Evolutionary conservation across 2,329 filamentous ascomycete species (phyloP), one percentile per base, ranked within the genome.

Genomic region (Tolypocladium pustulatum): DNA sequence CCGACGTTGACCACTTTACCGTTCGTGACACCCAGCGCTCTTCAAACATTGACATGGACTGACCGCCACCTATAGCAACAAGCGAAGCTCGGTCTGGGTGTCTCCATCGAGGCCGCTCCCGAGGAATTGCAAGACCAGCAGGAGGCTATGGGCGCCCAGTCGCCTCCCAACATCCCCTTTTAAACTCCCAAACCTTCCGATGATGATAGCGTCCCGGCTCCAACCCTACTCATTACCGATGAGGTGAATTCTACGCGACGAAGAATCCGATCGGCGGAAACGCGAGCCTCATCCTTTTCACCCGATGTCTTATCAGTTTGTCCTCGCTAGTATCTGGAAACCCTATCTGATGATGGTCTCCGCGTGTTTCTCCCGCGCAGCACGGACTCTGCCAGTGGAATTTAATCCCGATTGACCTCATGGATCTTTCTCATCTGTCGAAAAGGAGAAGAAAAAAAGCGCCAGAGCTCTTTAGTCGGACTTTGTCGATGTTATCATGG

Each of bases 1-100:
- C 92, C 65, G 94, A 97, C 72, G 90, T 99, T 70, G 94, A 99
- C 76, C 93, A 99, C 77, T 85, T 87, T 68, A 92, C 92, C 80
- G 94, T 97, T 83, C 73, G 90, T 81, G n/a, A 53, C 30, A 30
- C 54, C 53, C 41, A 5, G 40, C 3, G 15, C 37, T 43, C 46
- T 17, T 34, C 41, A 43, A 12, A n/a, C 27, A 27, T 34, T 13
- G 40, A 54, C 53, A 61, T 72, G 75, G 65, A 76, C 65, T 61
- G 25, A 61, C 43, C 40, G n/a, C 13, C 51, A 13, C 52, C 30
- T 58, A 57, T 67, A 99, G 94, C 91, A 94, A 86, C 84, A 89
- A 78, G 90, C 93, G 66, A 97, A 97, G 82, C 84, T 97, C 67
- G 94, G 94, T 66, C 83, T 99, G 64, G 91, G 91, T 61, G 90